phyloP scores from a whole-genome alignment of 345 rosid species.

The Linum tenue region DNA sequence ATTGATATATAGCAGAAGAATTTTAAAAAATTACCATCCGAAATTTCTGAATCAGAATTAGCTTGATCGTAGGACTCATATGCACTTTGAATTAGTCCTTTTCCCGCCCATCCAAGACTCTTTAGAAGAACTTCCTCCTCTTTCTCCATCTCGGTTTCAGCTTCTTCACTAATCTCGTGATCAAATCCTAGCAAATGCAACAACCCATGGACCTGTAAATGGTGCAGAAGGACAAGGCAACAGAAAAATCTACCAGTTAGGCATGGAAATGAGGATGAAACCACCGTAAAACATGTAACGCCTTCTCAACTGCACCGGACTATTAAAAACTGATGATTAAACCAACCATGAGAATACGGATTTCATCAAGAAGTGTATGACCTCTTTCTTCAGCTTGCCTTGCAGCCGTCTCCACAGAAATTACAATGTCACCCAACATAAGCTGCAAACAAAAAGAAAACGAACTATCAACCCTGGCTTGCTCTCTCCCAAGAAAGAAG shows the following conservation, averaged over 20 bases:
- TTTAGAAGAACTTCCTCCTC: slow-evolving; percentile 66
- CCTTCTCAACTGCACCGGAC: neutral
- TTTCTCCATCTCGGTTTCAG: slow-evolving; percentile 93
- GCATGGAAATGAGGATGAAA: neutral
- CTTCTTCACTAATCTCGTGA: slow-evolving; percentile 93
- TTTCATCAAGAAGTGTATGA: slow-evolving; percentile 81
- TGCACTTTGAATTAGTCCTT: slow-evolving; percentile 87
- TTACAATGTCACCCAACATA: slow-evolving; percentile 90
- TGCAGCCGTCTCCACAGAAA: slow-evolving; percentile 89
- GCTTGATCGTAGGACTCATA: slow-evolving; percentile 35
- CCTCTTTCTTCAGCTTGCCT: slow-evolving; percentile 91
- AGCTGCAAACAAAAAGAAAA: slow-evolving; percentile 42
- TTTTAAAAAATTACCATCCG: slow-evolving; percentile 44
- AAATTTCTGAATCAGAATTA: slow-evolving; percentile 30
- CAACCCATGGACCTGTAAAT: slow-evolving; percentile 77
- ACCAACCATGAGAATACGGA: slow-evolving; percentile 83
- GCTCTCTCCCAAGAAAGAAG: neutral
- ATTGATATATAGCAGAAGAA: neutral
- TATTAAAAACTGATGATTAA: neutral
- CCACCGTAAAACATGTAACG: neutral
- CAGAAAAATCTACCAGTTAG: neutral
- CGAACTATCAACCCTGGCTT: slow-evolving; percentile 3
- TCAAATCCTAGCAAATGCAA: slow-evolving; percentile 90
- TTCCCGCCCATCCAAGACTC: slow-evolving; percentile 90
- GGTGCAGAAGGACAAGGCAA: neutral